Percentiles rank a stretch among this genome's conserved stretches.
Conservation (phyloP, 2,329 filamentous ascomycete species). For the Macrophomina tecta region DNA sequence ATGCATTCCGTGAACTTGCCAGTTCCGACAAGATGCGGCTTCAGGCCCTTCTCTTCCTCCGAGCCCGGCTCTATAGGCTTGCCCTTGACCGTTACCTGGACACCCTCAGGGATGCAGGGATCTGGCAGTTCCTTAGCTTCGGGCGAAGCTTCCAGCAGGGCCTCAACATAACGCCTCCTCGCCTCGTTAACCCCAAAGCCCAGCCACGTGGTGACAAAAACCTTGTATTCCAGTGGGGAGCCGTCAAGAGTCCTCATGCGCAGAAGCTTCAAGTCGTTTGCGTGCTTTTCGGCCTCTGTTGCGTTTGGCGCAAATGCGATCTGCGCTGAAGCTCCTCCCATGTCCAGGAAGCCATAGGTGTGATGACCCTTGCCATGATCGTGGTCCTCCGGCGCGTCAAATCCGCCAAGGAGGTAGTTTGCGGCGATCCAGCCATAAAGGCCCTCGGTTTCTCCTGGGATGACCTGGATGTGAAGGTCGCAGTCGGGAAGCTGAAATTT, state of each 20-base stretch:
- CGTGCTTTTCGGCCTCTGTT: constrained; percentile 88
- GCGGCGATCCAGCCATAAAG: constrained; percentile 97
- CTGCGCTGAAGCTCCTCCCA: constrained; percentile 97
- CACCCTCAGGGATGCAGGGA: constrained; percentile 82
- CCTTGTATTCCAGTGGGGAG: constrained; percentile 76
- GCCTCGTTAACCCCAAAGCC: constrained; percentile 98
- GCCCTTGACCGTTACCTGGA: constrained; percentile 77
- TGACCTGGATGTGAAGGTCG: constrained; percentile 86
- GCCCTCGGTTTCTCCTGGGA: constrained; percentile 92
- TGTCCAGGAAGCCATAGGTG: constrained; percentile 97
- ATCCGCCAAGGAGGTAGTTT: constrained; percentile 92
- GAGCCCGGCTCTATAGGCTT: constrained; percentile 57
- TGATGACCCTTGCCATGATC: constrained; percentile 85
- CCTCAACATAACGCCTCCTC: constrained; percentile 80
- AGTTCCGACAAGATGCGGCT: constrained; percentile 74
- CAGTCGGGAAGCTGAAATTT: constrained; percentile 90
- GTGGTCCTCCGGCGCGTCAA: constrained; percentile 77
- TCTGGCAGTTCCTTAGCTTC: constrained; percentile 76
- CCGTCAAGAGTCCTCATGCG: constrained; percentile 86
- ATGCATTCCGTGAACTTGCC: constrained; percentile 88
- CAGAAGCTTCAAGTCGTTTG: constrained; percentile 84
- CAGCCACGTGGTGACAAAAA: constrained; percentile 96
- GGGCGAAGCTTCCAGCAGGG: constrained; percentile 70
- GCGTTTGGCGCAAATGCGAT: constrained; percentile 96
- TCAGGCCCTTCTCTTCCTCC: constrained; percentile 47